phyloP scores from a whole-genome alignment of 192 early-diverging fungal species.

The Gorgonomyces haynaldii region DNA sequence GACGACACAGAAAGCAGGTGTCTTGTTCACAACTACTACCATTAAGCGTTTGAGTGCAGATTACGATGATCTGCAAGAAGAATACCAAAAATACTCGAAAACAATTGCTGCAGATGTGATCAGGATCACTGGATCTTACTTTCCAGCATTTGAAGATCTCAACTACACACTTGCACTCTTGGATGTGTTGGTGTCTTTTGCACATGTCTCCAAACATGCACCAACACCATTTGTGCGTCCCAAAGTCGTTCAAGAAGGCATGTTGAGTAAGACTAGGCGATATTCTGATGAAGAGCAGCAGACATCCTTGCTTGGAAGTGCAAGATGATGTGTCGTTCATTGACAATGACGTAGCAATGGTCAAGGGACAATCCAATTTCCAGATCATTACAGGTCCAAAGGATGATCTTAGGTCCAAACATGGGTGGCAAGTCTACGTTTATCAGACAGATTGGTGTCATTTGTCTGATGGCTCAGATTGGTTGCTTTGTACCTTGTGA shows the following conservation, averaged over 20 bases:
- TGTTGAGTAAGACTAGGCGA: constrained; percentile 30
- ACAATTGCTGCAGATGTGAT: constrained; percentile 81
- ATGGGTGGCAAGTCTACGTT: constrained; percentile 99
- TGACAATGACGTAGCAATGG: constrained; percentile 78
- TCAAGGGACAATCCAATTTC: constrained; percentile 7
- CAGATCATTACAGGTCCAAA: constrained; percentile 29
- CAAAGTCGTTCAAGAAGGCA: constrained; percentile 41
- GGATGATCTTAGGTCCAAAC: constrained; percentile 94
- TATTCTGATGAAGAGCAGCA: constrained; percentile 53
- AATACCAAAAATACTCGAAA: constrained; percentile 61
- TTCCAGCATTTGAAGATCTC: constrained; percentile 65
- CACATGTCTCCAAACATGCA: constrained; percentile 71
- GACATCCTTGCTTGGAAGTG: constrained; percentile 91
- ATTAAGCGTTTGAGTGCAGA: constrained; percentile 52
- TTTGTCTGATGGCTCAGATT: constrained; percentile 86
- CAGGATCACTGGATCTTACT: constrained; percentile 68
- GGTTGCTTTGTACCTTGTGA: constrained; percentile 89
- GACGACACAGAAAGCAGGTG: constrained; percentile 77
- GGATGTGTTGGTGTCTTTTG: constrained; percentile 83
- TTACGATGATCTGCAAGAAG: constrained; percentile 41
- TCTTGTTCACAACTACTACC: constrained; percentile 69
- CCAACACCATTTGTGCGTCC: constrained; percentile 79
- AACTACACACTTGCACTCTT: constrained; percentile 67
- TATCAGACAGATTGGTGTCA: constrained; percentile 87
- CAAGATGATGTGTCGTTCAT: constrained; percentile 89